Conservation (phyloP, 2,329 filamentous ascomycete genomes). For the Periconia macrospinosa region DNA sequence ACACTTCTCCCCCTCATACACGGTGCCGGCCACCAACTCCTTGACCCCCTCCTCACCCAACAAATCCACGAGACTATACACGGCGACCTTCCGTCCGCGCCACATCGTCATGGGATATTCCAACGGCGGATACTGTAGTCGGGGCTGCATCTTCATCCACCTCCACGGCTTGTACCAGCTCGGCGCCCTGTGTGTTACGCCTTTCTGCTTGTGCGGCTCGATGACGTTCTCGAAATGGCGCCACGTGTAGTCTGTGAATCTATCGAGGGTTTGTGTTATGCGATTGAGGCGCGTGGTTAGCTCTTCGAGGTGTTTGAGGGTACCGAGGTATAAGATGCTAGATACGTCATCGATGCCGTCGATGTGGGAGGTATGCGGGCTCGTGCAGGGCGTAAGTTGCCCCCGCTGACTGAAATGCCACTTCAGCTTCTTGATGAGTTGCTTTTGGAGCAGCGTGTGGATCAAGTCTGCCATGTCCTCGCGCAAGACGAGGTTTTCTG, state of each 20-base stretch:
- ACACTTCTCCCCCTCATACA: slow-evolving; percentile 23
- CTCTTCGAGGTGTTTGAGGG: slow-evolving; percentile 29
- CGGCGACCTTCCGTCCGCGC: slow-evolving; percentile 30
- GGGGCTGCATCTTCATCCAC: slow-evolving; percentile 27
- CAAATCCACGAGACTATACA: slow-evolving; percentile 40
- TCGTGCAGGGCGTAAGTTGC: slow-evolving; percentile 22
- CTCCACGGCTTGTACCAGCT: slow-evolving; percentile 33
- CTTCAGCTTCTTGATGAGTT: slow-evolving; percentile 41
- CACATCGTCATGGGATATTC: slow-evolving; percentile 33
- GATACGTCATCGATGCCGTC: slow-evolving; percentile 31
- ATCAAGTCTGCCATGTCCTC: slow-evolving; percentile 52
- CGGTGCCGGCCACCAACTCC: slow-evolving; percentile 24
- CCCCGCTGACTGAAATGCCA: slow-evolving; percentile 31
- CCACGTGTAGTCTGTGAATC: slow-evolving; percentile 12
- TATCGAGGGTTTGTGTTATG: slow-evolving; percentile 24
- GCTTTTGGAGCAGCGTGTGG: slow-evolving; percentile 40
- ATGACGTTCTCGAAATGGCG: slow-evolving; percentile 14
- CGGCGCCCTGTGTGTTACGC: slow-evolving; percentile 26
- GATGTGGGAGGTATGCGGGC: slow-evolving; percentile 22
- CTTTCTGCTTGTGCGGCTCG: slow-evolving; percentile 27
- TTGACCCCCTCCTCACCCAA: slow-evolving; percentile 31
- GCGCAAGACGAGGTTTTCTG: slow-evolving; percentile 47
- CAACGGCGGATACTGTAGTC: slow-evolving; percentile 30
- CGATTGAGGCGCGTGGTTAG: slow-evolving; percentile 13
- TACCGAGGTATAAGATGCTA: slow-evolving; percentile 28